Evolutionary conservation across 495 filamentous ascomycete species (phyloP), one percentile per base, ranked within the genome.

Genomic region (Cenococcum geophilum): DNA sequence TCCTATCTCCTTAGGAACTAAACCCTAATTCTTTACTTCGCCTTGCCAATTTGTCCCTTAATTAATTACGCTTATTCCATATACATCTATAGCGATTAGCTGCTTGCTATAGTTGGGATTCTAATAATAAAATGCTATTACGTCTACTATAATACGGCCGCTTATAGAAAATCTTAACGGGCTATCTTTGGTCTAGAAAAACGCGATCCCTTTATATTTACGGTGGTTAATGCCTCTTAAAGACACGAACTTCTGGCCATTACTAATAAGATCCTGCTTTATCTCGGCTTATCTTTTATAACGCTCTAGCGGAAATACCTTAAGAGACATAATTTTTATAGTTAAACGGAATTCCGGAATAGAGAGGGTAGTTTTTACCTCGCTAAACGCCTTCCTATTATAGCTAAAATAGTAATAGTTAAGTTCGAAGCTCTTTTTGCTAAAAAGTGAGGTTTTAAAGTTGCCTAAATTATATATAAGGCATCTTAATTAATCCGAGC

Each of bases 361-460:
- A n/a, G n/a, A n/a, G n/a, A n/a, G n/a, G n/a, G n/a, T n/a, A n/a
- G n/a, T n/a, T n/a, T n/a, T n/a, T n/a, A n/a, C 62, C 6, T 74
- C 74, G 12, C 84, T 82, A 57, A 86, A 86, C 0, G 69, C 70
- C 9, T 76, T 75, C 9, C 86, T 85, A 55, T 85, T 76, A 43
- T 75, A 84, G 52, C 85, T 81, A 51, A 87, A 73, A 58, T 79
- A 81, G 48, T 68, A 21, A 51, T 21, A 51, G 22, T 51, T 16
- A 8, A 51, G 48, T 8, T 51, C 4, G 21, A 51, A 51, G 48
- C 12, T 3, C 48, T 51, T 51, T 16, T 51, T 21, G 18, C 18
- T 21, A 18, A n/a, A n/a, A n/a, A n/a, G n/a, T n/a, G n/a, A n/a
- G n/a, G n/a, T n/a, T n/a, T n/a, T n/a, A n/a, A n/a, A n/a, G n/a